Conservation (phyloP, 805 yeast species). For the Jamesozyma gamospora region DNA sequence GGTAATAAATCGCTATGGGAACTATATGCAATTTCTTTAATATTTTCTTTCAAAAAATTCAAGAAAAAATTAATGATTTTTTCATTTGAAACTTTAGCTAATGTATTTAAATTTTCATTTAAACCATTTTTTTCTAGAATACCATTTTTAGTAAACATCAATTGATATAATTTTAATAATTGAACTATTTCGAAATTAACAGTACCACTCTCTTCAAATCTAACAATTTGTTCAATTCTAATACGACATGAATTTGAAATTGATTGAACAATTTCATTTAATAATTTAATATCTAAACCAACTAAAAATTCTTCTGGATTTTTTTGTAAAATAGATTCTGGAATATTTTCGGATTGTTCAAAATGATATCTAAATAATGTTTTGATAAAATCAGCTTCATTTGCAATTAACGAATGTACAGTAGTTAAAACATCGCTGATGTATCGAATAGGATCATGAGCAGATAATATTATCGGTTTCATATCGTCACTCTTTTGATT, state of each 20-base stretch:
- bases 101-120: conserved; percentile 11
- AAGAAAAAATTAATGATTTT: conserved; percentile 15
- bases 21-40: conserved; percentile 10
- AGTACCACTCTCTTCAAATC: conserved; percentile 51
- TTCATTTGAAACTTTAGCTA: conserved; percentile 14
- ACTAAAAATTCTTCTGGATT: conserved; percentile 17
- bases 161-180: conserved; percentile 54
- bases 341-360: conserved; percentile 6
- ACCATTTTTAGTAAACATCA: conserved; percentile 50
- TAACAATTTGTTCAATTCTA: conserved; percentile 56
- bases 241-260: conserved; percentile 45
- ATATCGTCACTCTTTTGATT: conserved; percentile 10
- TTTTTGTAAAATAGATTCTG: conserved; percentile 14
- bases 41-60: conserved; percentile 18
- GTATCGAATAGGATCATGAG: conserved; percentile 73
- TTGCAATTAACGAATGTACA: conserved; percentile 75
- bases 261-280: conserved; percentile 26
- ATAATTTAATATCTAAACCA: conserved; percentile 21
- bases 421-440: conserved; percentile 84
- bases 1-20: conserved; percentile 45
- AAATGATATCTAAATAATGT: conserved; percentile 43
- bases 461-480: conserved; percentile 50
- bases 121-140: conserved; percentile 16
- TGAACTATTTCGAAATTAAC: conserved; percentile 50
- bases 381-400: conserved; percentile 70